Conservation (phyloP, 1,284 basidiomycete genomes). For the Heterobasidion parviporum region DNA sequence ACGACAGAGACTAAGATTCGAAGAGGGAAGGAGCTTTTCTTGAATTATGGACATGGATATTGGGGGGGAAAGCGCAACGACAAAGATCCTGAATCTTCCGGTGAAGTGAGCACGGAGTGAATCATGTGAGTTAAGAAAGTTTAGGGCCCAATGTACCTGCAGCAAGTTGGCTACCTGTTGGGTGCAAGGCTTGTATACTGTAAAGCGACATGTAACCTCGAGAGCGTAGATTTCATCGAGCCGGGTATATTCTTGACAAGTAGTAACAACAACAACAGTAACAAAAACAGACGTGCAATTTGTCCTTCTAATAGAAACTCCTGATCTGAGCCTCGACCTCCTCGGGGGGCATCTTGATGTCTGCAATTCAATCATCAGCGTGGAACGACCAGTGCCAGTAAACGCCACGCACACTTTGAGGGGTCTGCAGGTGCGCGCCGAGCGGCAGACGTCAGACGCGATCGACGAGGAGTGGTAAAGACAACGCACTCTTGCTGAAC, state of each 20-base stretch:
- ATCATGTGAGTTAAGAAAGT: too few relatives aligned
- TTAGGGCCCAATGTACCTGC: background rate
- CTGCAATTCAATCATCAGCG: slow-evolving; percentile 26
- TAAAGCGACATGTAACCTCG: background rate
- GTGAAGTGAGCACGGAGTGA: too few relatives aligned
- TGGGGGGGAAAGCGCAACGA: slow-evolving; percentile 15
- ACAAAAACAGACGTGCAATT: background rate
- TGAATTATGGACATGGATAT: slow-evolving; percentile 42
- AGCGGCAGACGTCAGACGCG: slow-evolving; percentile 1
- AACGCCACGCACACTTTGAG: slow-evolving; percentile 57
- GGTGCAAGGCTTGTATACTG: background rate
- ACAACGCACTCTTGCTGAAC: slow-evolving; percentile 69
- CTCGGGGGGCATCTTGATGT: slow-evolving; percentile 71
- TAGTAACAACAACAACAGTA: background rate
- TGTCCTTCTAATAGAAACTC: slow-evolving; percentile 34
- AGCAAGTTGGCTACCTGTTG: background rate
- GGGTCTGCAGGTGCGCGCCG: slow-evolving; percentile 43
- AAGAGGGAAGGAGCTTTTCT: slow-evolving; percentile 35
- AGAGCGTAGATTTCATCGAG: background rate
- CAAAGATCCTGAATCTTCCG: background rate
- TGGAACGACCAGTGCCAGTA: slow-evolving; percentile 3
- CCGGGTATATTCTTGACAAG: background rate
- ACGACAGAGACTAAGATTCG: background rate
- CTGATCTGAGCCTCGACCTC: slow-evolving; percentile 67
- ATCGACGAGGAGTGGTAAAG: background rate